phyloP scores from a whole-genome alignment of 306 rosid genomes.

The Cucurbita maxima region DNA sequence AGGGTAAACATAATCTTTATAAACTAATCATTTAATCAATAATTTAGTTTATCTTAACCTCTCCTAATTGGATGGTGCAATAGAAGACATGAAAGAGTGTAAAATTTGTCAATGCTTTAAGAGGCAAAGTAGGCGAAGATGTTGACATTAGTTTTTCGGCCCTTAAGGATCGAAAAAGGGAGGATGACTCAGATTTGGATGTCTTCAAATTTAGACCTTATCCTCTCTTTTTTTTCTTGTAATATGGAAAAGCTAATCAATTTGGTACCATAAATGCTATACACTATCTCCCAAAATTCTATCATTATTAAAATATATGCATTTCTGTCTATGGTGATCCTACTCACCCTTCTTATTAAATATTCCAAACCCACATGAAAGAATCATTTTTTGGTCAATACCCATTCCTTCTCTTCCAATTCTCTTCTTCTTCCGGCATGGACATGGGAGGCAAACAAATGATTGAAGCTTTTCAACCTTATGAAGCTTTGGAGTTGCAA shows the following conservation, averaged over 20 bases:
- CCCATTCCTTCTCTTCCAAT: neutral
- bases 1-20: neutral
- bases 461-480: neutral
- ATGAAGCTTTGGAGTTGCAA: conserved; percentile 11
- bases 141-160: neutral
- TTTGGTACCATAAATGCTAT: neutral
- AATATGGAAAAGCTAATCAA: conserved; percentile 3
- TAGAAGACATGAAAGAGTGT: neutral
- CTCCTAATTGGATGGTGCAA: neutral
- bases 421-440: neutral
- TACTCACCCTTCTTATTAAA: neutral
- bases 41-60: neutral
- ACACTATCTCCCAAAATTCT: neutral
- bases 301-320: neutral
- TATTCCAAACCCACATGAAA: neutral
- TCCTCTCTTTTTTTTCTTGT: neutral
- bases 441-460: conserved; percentile 9
- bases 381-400: neutral
- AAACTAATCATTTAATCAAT: neutral
- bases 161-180: neutral
- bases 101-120: conserved; percentile 2
- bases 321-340: neutral
- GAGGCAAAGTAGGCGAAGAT: neutral
- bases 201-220: conserved; percentile 7
- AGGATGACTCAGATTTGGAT: conserved; percentile 11